Evolutionary conservation across 192 early-diverging fungal species (phyloP).

Genomic region (Chytriomyces hyalinus): DNA sequence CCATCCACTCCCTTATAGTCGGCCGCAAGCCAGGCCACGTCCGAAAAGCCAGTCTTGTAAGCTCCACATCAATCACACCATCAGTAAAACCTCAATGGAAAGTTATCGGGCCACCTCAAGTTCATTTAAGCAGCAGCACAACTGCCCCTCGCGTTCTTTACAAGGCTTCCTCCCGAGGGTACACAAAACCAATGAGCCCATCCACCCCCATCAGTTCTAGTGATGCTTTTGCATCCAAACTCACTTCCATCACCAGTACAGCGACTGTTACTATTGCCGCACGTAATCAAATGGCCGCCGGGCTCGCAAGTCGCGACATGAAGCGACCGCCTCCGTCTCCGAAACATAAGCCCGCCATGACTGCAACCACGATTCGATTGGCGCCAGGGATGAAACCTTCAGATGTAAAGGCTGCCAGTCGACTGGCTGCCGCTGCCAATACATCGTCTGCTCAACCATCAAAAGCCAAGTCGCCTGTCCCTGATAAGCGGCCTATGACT

Average conservation of each 20-base stretch:
- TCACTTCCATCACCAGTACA: slow-evolving; percentile 26
- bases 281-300: slow-evolving; percentile 30
- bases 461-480: too few relatives aligned
- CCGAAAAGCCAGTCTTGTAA: slow-evolving; percentile 19
- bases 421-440: neutral
- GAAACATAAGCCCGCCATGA: slow-evolving; percentile 17
- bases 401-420: neutral
- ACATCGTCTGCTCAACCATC: neutral
- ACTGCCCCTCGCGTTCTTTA: slow-evolving; percentile 21
- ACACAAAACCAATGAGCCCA: neutral
- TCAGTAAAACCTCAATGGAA: slow-evolving; percentile 24
- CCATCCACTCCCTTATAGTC: too few relatives aligned
- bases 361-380: slow-evolving; percentile 27
- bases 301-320: neutral
- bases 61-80: slow-evolving; percentile 33
- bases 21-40: neutral
- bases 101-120: slow-evolving; percentile 8
- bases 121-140: neutral
- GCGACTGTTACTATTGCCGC: slow-evolving; percentile 31
- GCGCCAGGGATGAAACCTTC: slow-evolving; percentile 11
- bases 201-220: neutral
- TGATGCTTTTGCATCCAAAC: slow-evolving; percentile 19
- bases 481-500: too few relatives aligned
- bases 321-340: neutral
- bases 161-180: slow-evolving; percentile 22